phyloP scores from a whole-genome alignment of 179 eudicot genomes.

The Camellia oleifera region DNA sequence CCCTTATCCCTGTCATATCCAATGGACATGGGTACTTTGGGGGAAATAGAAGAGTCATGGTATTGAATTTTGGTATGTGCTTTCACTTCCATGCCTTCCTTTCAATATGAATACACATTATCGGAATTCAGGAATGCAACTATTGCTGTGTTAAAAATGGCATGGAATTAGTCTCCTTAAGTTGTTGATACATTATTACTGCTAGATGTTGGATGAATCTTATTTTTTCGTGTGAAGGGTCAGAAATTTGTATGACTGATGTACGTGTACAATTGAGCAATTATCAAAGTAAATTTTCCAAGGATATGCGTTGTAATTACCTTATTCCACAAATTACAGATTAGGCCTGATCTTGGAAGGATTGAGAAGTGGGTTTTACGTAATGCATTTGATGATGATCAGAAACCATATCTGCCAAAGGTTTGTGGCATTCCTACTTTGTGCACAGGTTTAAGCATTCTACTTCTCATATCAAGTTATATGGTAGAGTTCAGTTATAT shows the following conservation, averaged over 20 bases:
- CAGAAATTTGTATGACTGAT: background rate
- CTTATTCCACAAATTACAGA: slow-evolving; percentile 30
- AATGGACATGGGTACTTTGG: no score
- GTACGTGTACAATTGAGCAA: background rate
- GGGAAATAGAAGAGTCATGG: no score
- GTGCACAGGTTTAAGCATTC: background rate
- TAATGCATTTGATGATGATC: slow-evolving; percentile 87
- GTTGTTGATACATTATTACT: background rate
- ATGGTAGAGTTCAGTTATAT: background rate
- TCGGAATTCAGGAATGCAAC: background rate
- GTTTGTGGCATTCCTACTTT: slow-evolving; percentile 20
- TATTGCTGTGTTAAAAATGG: background rate
- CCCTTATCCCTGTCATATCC: no score
- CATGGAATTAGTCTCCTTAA: background rate
- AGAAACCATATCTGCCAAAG: slow-evolving; percentile 80
- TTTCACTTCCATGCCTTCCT: background rate
- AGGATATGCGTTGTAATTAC: background rate
- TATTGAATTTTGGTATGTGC: background rate
- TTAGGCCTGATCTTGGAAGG: slow-evolving; percentile 58
- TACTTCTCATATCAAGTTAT: background rate
- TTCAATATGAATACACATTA: background rate
- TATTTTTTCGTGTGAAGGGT: background rate
- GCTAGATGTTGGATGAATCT: background rate
- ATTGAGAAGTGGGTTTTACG: slow-evolving; percentile 92
- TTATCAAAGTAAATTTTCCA: background rate